phyloP scores from a whole-genome alignment of 192 early-diverging fungal genomes.

The Coemansia sp. region DNA sequence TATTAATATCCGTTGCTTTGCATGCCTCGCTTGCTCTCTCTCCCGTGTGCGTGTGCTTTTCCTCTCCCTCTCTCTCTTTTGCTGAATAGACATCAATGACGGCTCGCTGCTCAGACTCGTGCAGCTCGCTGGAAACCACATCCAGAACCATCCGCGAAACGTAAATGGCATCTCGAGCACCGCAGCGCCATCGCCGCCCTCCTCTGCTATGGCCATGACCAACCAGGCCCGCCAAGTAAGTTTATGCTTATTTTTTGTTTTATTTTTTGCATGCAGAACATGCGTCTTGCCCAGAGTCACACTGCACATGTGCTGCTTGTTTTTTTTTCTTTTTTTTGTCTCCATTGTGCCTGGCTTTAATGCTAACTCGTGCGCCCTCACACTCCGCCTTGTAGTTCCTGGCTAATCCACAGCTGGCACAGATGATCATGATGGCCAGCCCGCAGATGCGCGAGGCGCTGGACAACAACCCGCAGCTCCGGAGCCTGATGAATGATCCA shows the following conservation, averaged over 20 bases:
- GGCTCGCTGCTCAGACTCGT: constrained; percentile 27
- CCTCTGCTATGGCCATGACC: background rate
- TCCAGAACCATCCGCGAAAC: constrained; percentile 10
- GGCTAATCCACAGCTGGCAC: constrained; percentile 38
- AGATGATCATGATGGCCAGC: constrained; percentile 50
- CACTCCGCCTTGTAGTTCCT: too few relatives aligned
- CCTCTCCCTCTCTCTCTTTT: background rate
- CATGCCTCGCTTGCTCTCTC: background rate
- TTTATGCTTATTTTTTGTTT: background rate
- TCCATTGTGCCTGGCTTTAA: too few relatives aligned
- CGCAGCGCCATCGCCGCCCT: constrained; percentile 10
- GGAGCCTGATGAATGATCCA: constrained; percentile 46
- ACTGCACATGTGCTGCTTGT: background rate
- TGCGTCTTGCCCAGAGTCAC: constrained; percentile 1
- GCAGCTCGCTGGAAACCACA: constrained; percentile 26
- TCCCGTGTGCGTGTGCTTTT: too few relatives aligned
- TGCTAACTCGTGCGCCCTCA: too few relatives aligned
- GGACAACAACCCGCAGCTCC: constrained; percentile 57
- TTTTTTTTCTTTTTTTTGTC: background rate
- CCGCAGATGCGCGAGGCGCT: constrained; percentile 46
- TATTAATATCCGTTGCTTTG: constrained; percentile 4
- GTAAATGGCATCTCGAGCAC: constrained; percentile 28
- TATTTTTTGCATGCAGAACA: background rate
- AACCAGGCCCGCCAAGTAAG: constrained; percentile 49
- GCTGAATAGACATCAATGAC: constrained; percentile 25